Base-by-base conservation (phyloP, 768 basidiomycete species). In the Amanita polypyramis region DNA sequence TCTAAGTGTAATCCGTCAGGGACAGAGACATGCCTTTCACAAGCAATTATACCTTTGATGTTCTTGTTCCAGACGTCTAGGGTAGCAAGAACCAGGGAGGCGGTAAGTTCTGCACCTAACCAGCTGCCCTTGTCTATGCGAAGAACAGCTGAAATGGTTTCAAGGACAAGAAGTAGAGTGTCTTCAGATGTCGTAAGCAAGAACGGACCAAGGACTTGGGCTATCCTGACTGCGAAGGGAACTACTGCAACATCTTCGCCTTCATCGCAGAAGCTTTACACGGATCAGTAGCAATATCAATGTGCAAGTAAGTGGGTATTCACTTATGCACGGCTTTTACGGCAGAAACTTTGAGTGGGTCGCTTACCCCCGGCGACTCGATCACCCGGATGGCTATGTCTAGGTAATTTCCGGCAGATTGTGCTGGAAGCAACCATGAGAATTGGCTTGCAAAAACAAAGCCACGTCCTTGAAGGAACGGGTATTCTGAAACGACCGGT, bases 381-480 rank as follows among this genome's bases (percentile, higher is more conserved):
- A 99, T 75, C 7, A 89, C 92, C 45, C 84, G 80, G 25, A 96
- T 71, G 0, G 93, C 85, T 3, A 90, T 90, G 19, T 86, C 80
- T 29, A 98, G 70, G 60, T 97, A 98, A 57, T 93, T 89, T 0
- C 78, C 77, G 1, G 88, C 82, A 41, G 93, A 71, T 48, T 79
- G 71, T 10, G 74, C 56, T 0, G 91, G 85, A 4, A 97, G 70
- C 8, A 85, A 64, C 54, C 79, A 77, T 1, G 87, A 75, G 58
- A 80, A 97, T 58, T 92, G 85, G 58, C 90, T 92, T 2, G 93
- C 91, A 55, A 97, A 94, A 38, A 98, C 89, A 51, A 97, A 96
- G 0, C 82, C 88, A 51, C 96, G 76, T 9, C 95, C 96, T 65
- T 97, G 95, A 23, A 99, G 64, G 76, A 97, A 99, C 0, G 92